Evolutionary conservation across 345 rosid species (phyloP).

Genomic region (Eucalyptus sideroxylon): DNA sequence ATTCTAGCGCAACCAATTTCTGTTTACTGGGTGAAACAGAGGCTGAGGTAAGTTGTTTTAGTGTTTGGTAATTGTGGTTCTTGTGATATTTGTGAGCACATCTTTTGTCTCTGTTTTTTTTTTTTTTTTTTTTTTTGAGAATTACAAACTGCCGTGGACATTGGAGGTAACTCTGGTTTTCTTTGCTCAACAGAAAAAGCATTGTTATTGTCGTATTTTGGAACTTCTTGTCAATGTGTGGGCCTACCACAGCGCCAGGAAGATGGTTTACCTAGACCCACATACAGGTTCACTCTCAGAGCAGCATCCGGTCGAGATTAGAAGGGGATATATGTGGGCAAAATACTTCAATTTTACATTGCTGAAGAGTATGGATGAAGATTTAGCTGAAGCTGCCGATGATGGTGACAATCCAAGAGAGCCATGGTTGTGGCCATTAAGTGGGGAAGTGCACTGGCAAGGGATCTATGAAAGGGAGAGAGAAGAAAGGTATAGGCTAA

Average conservation of each 20-base stretch:
- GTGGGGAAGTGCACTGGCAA: conserved; percentile 97
- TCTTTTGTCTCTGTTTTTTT: neutral
- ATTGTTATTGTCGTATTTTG: conserved; percentile 83
- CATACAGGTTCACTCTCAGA: conserved; percentile 54
- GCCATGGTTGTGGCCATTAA: conserved; percentile 87
- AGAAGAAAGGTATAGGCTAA: conserved; percentile 75
- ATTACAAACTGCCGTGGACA: neutral
- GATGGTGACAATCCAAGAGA: conserved; percentile 66
- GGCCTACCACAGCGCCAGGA: conserved; percentile 89
- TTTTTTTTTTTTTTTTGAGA: neutral
- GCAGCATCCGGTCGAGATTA: conserved; percentile 57
- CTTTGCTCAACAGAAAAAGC: conserved; percentile 44
- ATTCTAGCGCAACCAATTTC: conserved; percentile 14
- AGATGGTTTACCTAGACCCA: conserved; percentile 85
- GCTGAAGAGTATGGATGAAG: conserved; percentile 94
- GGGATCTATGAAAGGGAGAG: conserved; percentile 94
- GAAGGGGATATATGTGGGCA: conserved; percentile 66
- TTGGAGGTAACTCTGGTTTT: neutral
- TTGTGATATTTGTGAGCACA: neutral
- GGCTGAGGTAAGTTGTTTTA: conserved; percentile 44
- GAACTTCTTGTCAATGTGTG: conserved; percentile 85
- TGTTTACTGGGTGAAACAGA: conserved; percentile 60
- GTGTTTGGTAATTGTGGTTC: neutral
- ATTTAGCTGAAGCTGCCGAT: conserved; percentile 97
- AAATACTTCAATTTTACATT: conserved; percentile 68